These are phyloP conservation scores for Daldinia decipiens DNA, from an alignment of 495 filamentous ascomycete genomes.

Conservation along the genomic window DNA sequence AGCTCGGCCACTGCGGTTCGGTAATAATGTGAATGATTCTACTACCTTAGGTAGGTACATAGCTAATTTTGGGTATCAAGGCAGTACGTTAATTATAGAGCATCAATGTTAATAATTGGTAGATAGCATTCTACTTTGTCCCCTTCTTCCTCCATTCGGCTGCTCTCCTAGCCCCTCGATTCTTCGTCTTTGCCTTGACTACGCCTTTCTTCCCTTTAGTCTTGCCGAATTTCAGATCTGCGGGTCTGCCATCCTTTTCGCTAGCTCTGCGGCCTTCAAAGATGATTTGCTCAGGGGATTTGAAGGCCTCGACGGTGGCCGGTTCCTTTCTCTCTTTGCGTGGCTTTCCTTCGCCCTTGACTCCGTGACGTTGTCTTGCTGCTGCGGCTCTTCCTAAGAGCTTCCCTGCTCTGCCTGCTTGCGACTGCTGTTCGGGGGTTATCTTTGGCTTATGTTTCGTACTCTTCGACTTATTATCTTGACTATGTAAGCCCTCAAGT, in stretches of 20 bases:
- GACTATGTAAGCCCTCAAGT: slow-evolving; percentile 32
- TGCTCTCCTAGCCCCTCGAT: slow-evolving; percentile 65
- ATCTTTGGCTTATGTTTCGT: slow-evolving; percentile 69
- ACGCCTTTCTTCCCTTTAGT: slow-evolving; percentile 67
- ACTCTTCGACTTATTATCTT: slow-evolving; percentile 47
- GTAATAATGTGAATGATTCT: background rate
- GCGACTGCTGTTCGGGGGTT: slow-evolving; percentile 73
- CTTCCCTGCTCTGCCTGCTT: slow-evolving; percentile 80
- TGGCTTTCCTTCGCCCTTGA: slow-evolving; percentile 54
- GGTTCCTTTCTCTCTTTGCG: slow-evolving; percentile 41
- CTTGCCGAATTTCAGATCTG: slow-evolving; percentile 69
- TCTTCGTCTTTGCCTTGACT: slow-evolving; percentile 59
- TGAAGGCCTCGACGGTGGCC: slow-evolving; percentile 53
- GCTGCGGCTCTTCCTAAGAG: slow-evolving; percentile 85
- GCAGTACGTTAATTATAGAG: background rate
- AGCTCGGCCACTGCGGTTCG: no score
- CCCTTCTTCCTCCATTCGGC: slow-evolving; percentile 70
- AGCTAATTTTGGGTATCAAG: slow-evolving; percentile 15
- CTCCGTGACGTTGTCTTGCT: slow-evolving; percentile 60
- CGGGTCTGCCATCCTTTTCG: slow-evolving; percentile 67
- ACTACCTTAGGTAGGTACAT: slow-evolving; percentile 1
- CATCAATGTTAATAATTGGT: background rate
- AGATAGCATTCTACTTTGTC: slow-evolving; percentile 20
- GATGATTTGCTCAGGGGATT: slow-evolving; percentile 73
- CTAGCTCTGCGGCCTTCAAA: slow-evolving; percentile 92